These are phyloP conservation scores for Podaxis sp. DNA, from an alignment of 768 basidiomycete genomes.

Conservation along the genomic window DNA sequence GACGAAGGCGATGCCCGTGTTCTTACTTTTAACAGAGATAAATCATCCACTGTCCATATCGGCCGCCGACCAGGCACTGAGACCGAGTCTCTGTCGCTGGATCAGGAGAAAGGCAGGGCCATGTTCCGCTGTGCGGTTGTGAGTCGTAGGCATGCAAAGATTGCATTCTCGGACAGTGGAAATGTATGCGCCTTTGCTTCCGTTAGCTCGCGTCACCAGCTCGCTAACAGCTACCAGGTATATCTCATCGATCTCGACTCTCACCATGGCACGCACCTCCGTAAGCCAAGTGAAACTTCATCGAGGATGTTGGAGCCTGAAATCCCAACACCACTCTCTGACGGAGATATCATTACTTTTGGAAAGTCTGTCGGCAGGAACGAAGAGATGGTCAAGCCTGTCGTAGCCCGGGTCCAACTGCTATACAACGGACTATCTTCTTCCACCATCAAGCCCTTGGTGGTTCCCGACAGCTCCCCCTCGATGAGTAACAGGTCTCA, in stretches of 20 bases:
- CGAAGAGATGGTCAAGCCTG: slow-evolving; percentile 58
- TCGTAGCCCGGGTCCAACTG: slow-evolving; percentile 61
- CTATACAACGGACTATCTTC: slow-evolving; percentile 31
- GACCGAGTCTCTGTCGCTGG: slow-evolving; percentile 35
- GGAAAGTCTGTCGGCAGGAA: slow-evolving; percentile 73
- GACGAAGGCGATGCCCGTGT: slow-evolving; percentile 43
- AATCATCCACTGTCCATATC: slow-evolving; percentile 55
- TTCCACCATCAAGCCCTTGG: slow-evolving; percentile 27
- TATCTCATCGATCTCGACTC: slow-evolving; percentile 71
- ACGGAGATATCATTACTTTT: slow-evolving; percentile 75
- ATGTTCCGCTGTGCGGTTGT: slow-evolving; percentile 79
- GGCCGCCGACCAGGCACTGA: slow-evolving; percentile 65
- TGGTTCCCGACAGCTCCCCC: slow-evolving; percentile 28
- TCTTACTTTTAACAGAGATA: slow-evolving; percentile 53
- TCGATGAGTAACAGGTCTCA: slow-evolving; percentile 25
- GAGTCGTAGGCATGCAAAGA: slow-evolving; percentile 76
- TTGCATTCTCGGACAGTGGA: slow-evolving; percentile 69
- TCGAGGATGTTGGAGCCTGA: slow-evolving; percentile 54
- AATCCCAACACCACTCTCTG: slow-evolving; percentile 52
- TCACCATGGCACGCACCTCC: slow-evolving; percentile 76
- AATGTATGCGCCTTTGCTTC: slow-evolving; percentile 45
- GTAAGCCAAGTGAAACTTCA: slow-evolving; percentile 48
- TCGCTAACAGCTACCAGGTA: slow-evolving; percentile 42
- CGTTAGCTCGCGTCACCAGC: slow-evolving; percentile 18
- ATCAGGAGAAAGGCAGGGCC: slow-evolving; percentile 46